phyloP scores from a whole-genome alignment of 176 grass and related monocot species.

The Paspalum vaginatum region DNA sequence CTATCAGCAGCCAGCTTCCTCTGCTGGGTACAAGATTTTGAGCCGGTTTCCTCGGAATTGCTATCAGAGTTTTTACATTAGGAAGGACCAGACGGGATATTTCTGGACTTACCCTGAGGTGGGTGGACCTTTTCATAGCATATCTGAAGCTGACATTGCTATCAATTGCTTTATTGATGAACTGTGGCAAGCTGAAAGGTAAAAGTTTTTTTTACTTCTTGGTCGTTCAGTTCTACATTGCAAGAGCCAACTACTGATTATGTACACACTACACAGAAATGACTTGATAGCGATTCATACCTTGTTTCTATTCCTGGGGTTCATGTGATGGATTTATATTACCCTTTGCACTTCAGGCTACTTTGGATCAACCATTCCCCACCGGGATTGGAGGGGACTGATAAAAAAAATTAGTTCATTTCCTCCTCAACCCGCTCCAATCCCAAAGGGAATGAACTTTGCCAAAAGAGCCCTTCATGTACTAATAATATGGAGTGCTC shows the following conservation, averaged over 20 bases:
- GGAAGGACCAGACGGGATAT: neutral
- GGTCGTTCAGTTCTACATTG: neutral
- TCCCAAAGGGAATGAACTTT: no score
- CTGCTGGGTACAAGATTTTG: neutral
- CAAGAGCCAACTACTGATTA: no score
- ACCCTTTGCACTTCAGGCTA: no score
- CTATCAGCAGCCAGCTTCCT: neutral
- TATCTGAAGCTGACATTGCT: neutral
- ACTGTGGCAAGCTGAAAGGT: neutral
- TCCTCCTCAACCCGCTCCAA: no score
- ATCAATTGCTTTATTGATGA: neutral
- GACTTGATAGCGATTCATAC: no score
- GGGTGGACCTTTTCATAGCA: constrained; percentile 13
- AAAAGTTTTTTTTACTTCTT: neutral
- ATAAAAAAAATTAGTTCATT: no score
- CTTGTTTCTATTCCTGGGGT: neutral
- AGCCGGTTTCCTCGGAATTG: neutral
- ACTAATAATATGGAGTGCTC: neutral
- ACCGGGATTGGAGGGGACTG: no score
- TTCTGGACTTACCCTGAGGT: constrained; percentile 25
- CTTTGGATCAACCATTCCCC: no score
- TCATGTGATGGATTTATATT: neutral
- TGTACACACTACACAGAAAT: no score
- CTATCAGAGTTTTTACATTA: constrained; percentile 5
- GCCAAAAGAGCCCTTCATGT: no score